Base-by-base conservation (phyloP, 805 yeast genomes). In the Teunomyces barrocoloradensis region DNA sequence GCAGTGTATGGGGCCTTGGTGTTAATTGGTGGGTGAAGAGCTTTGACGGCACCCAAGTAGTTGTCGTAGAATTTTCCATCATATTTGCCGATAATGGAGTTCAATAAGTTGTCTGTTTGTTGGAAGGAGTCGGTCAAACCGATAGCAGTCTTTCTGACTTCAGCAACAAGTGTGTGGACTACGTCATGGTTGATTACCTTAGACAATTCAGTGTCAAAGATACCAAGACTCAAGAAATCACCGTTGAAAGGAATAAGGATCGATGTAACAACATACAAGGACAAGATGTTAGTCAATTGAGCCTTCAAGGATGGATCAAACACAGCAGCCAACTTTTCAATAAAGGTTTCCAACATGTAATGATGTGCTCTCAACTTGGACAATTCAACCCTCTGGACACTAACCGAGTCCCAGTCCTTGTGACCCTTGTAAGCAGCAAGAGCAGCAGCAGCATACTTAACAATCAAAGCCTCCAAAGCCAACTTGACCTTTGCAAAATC, bases 51-150 rank as follows among this genome's bases (percentile, higher is more conserved):
- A 12, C 53, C 52, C 59, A 70, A 69, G 60, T 71, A 72, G 61
- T 73, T 72, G 55, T 71, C 72, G 54, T 73, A 73, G 48, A 73
- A 62, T 57, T 73, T 66, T 52, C 78, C 78, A 51, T 73, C 65
- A 59, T 66, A 73, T 49, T 63, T 63, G 43, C 75, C 78, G 44
- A 73, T 63, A 28, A 71, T 66, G 5, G 78, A 65, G 61, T 71
- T 70, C 46, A 73, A 59, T 54, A 73, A 49, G 70, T 65, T 69
- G 55, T 73, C 78, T 6, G 76, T 59, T 59, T 63, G 64, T 63
- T 68, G 70, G 71, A 73, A 73, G 15, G 77, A 60, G 54, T 73
- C 78, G 28, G 75, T 72, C 50, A 66, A 69, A 7, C 72, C 66
- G 48, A 73, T 60, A 40, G 61, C 70, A 49, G 69, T 63, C 15